phyloP scores from a whole-genome alignment of 768 basidiomycete species.

The Inosperma sp. region DNA sequence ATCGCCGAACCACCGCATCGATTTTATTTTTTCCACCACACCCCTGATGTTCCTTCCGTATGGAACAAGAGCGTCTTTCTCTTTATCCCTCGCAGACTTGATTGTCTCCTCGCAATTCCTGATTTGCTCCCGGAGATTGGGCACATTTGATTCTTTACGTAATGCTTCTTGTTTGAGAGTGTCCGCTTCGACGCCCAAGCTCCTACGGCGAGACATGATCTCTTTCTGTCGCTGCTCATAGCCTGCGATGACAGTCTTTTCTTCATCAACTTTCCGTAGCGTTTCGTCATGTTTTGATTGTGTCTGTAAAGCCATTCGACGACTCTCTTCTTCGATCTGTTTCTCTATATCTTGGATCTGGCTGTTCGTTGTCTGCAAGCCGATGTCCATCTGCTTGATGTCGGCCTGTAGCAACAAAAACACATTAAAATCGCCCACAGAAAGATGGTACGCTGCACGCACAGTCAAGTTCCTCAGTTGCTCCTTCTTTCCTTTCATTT shows the following conservation, averaged over 20 bases:
- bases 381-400: conserved; percentile 45
- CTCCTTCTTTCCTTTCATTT: conserved; percentile 45
- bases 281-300: conserved; percentile 60
- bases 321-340: conserved; percentile 51
- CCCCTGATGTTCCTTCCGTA: conserved; percentile 60
- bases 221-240: conserved; percentile 34
- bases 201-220: conserved; percentile 31
- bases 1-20: conserved; percentile 58
- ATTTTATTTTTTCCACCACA: conserved; percentile 50
- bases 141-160: conserved; percentile 29
- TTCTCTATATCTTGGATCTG: conserved; percentile 38
- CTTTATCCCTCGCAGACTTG: conserved; percentile 41
- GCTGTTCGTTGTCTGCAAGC: conserved; percentile 28
- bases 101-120: conserved; percentile 48
- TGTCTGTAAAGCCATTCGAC: conserved; percentile 49
- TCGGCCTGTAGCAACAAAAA: conserved; percentile 43
- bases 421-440: no score
- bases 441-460: conserved; percentile 15
- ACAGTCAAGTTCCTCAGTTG: conserved; percentile 45
- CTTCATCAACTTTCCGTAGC: conserved; percentile 45
- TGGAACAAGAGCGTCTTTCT: conserved; percentile 53
- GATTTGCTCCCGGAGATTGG: conserved; percentile 39
- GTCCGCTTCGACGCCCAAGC: conserved; percentile 27
- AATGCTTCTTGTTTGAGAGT: conserved; percentile 33
- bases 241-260: conserved; percentile 35